Percentiles rank a stretch among this genome's conserved stretches.
Evolutionary conservation across 106 monocot genomes (phyloP).

Genomic region (Cymbidium sinense): DNA sequence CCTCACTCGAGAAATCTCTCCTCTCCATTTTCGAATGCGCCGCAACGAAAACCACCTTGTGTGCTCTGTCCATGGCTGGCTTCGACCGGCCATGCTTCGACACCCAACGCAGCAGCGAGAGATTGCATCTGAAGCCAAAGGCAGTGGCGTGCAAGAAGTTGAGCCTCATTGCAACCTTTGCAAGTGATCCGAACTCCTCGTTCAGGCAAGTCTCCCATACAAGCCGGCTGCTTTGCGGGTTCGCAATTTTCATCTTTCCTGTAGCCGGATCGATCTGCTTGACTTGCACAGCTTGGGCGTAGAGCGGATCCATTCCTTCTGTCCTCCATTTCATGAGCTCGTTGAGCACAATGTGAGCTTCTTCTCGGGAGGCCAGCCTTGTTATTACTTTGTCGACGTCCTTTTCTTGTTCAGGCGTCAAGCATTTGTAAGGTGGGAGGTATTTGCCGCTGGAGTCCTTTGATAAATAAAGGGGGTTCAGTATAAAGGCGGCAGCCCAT

Average conservation of each 20-base stretch:
- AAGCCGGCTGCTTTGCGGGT: slow-evolving; percentile 26
- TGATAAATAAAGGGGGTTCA: slow-evolving; percentile 40
- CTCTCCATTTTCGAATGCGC: slow-evolving; percentile 43
- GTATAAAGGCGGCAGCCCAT: slow-evolving; percentile 52
- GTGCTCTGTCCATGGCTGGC: slow-evolving; percentile 30
- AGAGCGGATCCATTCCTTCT: slow-evolving; percentile 42
- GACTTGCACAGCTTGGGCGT: slow-evolving; percentile 57
- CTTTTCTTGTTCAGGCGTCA: slow-evolving; percentile 49
- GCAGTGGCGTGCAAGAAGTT: slow-evolving; percentile 51
- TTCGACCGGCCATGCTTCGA: slow-evolving; percentile 14
- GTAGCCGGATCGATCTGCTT: slow-evolving; percentile 47
- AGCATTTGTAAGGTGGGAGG: slow-evolving; percentile 44
- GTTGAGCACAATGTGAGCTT: slow-evolving; percentile 40
- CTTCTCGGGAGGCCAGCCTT: slow-evolving; percentile 10
- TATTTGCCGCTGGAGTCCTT: slow-evolving; percentile 50
- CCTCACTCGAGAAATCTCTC: slow-evolving; percentile 41
- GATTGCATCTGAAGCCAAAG: slow-evolving; percentile 30
- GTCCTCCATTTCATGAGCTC: slow-evolving; percentile 62
- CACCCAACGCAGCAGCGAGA: slow-evolving; percentile 31
- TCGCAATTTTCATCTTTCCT: slow-evolving; percentile 40
- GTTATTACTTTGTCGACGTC: slow-evolving; percentile 45
- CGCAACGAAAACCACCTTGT: slow-evolving; percentile 46
- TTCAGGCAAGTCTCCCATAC: slow-evolving; percentile 53
- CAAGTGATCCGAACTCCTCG: slow-evolving; percentile 34
- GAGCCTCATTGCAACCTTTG: slow-evolving; percentile 47